These are phyloP conservation scores for Sarocladium strictum DNA, from an alignment of 2,329 filamentous ascomycete species.

Conservation along the genomic window DNA sequence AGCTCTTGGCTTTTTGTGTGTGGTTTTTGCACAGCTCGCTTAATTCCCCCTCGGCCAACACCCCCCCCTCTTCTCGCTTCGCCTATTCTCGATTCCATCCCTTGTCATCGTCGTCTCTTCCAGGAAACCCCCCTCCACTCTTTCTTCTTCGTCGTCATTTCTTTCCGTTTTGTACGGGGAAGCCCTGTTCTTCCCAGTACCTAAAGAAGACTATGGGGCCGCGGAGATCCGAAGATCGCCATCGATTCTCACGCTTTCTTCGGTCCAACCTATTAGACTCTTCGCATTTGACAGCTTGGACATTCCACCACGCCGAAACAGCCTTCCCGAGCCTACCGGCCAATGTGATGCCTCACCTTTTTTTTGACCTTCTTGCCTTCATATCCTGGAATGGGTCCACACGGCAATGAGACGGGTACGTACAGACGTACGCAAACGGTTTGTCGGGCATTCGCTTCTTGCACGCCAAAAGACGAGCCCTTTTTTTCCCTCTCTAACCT, in stretches of 20 bases:
- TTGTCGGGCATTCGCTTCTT: background rate
- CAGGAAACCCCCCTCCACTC: no score
- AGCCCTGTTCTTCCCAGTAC: background rate
- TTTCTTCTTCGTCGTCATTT: no score
- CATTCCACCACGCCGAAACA: background rate
- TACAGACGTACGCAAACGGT: no score
- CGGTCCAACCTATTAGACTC: background rate
- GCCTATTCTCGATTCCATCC: background rate
- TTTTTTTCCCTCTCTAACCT: background rate
- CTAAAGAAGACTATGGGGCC: background rate
- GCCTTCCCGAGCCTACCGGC: background rate
- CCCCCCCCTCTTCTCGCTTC: background rate
- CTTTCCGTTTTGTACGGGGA: background rate
- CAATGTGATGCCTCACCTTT: background rate
- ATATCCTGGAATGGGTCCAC: background rate
- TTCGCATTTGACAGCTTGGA: no score
- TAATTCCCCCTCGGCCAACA: no score
- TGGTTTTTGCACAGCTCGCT: no score
- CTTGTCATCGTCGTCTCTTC: no score
- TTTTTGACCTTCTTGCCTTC: no score
- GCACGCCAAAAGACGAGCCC: background rate
- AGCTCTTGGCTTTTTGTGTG: no score
- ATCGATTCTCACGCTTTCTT: background rate
- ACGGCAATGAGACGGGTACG: background rate
- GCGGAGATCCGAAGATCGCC: conserved; percentile 7